phyloP scores from a whole-genome alignment of 1,284 basidiomycete species.

The Vanrija sp. region DNA sequence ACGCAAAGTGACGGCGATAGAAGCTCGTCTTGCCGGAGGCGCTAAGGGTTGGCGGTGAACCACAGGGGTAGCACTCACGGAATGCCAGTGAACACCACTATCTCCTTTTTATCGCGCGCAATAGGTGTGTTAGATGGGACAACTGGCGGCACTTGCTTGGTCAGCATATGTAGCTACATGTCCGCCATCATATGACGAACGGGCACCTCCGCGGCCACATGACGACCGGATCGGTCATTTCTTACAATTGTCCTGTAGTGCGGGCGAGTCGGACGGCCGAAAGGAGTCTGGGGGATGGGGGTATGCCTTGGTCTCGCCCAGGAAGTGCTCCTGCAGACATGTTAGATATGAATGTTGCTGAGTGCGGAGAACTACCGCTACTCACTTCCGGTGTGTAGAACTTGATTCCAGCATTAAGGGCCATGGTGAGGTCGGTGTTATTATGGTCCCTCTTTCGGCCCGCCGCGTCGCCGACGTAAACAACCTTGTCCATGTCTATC shows the following conservation, averaged over 20 bases:
- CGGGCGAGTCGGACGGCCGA: slow-evolving; percentile 20
- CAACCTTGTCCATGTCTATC: slow-evolving; percentile 62
- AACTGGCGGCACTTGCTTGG: slow-evolving; percentile 54
- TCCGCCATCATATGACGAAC: background rate
- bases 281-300: slow-evolving; percentile 41
- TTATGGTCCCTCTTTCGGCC: slow-evolving; percentile 58
- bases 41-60: slow-evolving; percentile 11
- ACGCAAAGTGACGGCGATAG: slow-evolving; percentile 66
- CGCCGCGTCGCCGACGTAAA: slow-evolving; percentile 88
- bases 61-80: slow-evolving; percentile 51
- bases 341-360: background rate
- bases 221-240: background rate
- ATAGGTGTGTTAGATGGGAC: slow-evolving; percentile 63
- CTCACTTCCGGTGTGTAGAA: slow-evolving; percentile 68
- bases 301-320: slow-evolving; percentile 53
- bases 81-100: slow-evolving; percentile 82
- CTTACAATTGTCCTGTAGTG: slow-evolving; percentile 4
- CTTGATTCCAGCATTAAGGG: slow-evolving; percentile 65
- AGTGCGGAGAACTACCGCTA: background rate
- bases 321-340: slow-evolving; percentile 59
- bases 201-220: too few species aligned
- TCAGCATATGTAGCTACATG: background rate
- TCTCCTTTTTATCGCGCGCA: slow-evolving; percentile 53
- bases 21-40: slow-evolving; percentile 83
- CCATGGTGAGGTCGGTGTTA: slow-evolving; percentile 79